Percentiles rank a stretch among this genome's conserved stretches.
phyloP scores from a whole-genome alignment of 441 rosid species.

The Adansonia rubrostipa region DNA sequence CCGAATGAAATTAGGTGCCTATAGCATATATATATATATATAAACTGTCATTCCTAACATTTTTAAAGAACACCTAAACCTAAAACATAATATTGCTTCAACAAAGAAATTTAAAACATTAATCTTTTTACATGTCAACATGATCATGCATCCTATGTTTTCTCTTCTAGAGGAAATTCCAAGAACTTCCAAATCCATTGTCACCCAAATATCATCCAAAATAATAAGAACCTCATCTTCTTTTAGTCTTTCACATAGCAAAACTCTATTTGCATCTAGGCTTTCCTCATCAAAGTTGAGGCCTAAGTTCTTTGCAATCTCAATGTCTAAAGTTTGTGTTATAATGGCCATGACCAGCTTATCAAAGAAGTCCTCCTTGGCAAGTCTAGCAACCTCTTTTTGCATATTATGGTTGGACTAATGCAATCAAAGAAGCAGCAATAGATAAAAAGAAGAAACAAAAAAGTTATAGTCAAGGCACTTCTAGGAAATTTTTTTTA shows the following conservation, averaged over 20 bases:
- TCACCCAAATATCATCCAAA: constrained; percentile 1
- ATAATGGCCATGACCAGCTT: not conserved
- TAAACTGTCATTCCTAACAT: no score
- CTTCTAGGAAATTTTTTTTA: no score
- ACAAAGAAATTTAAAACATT: not conserved
- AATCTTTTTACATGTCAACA: not conserved
- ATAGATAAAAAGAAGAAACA: no score
- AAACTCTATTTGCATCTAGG: not conserved
- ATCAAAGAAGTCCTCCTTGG: no score
- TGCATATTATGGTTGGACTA: no score
- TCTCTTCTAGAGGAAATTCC: not conserved
- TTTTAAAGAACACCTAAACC: no score
- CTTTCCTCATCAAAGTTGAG: not conserved
- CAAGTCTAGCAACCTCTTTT: no score
- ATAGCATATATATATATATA: no score
- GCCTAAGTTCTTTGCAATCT: not conserved
- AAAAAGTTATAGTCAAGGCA: no score
- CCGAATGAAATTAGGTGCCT: no score
- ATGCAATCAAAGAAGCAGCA: no score
- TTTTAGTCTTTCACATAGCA: not conserved
- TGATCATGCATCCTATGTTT: not conserved
- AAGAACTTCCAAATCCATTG: constrained; percentile 23
- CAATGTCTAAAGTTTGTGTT: not conserved
- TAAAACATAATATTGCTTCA: no score
- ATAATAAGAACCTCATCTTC: not conserved